Evolutionary conservation across 179 eudicot genomes (phyloP), one percentile per base, ranked within the genome.

Genomic region (Gypsophila paniculata): DNA sequence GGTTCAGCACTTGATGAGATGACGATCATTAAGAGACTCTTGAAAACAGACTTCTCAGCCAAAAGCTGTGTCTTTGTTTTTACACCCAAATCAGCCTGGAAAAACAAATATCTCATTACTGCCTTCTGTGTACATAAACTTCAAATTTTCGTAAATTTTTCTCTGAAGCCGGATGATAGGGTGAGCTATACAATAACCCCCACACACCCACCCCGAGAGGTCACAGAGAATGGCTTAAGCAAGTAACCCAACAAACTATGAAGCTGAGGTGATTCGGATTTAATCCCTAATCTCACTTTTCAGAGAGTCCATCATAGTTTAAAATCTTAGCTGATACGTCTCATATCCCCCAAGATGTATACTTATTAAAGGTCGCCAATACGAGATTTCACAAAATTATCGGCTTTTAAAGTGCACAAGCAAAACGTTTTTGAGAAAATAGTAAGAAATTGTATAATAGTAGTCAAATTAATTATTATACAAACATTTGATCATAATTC

Each of bases 41-140:
- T 94, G 79, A 94, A 94, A 73, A 91, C 99, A 68, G 94, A 87
- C 77, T 88, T 94, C 82, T 94, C 99, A 48, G 99, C 99, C 94
- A 90, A 82, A 69, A 94, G 95, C 86, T 94, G 99, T 54, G 97
- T 90, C 89, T 94, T 94, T 32, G 99, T 94, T 83, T 94, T 94
- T 65, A 94, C 99, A 67, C 99, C 99, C 65, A 90, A 77, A 84
- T 94, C 99, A 78, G 93, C 93, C 99, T 94, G 90, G 75, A 62
- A 74, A 44, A 58, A 69, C 36, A 62, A 52, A 61, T 34, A 29
- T 63, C 17, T 58, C 19, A 63, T 21, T 65, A 65, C 18, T 58
- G 36, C 38, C 21, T 63, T 26, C 18, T n/a, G 6, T 23, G 22
- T n/a, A 7, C 15, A 62, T 4, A 51, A 13, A 68, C 8, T 68